Evolutionary conservation across 2,329 filamentous ascomycete genomes (phyloP), one percentile per base, ranked within the genome.

Genomic region (Mycosphaerelloides madeirae): DNA sequence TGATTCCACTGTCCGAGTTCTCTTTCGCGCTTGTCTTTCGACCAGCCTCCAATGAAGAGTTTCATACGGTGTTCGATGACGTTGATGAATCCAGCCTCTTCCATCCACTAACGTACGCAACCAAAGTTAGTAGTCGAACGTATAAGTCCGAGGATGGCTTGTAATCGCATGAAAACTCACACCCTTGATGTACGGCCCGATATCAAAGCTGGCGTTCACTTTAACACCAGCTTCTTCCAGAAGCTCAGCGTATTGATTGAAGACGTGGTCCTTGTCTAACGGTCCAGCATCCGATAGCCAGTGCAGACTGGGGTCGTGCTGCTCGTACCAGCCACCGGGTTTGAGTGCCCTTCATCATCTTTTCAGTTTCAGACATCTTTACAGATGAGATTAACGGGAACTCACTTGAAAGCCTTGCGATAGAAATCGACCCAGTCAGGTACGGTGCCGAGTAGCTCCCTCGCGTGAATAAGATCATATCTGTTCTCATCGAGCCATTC

Each of bases 401-500:
- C 22, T 25, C 9, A 25, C 22, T 45, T 41, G 29, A 46, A 54
- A 3, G 46, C 40, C 31, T 54, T 45, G n/a, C 31, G 25, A 31
- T 52, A 47, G 4, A 55, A 37, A 2, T 29, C 25, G 3, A 44
- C 50, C 48, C 51, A 58, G 46, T 58, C 51, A 8, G 47, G 44
- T n/a, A 49, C 41, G 3, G 43, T 41, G 3, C 44, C 44, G 2
- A 53, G 31, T 15, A 57, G 34, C 25, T 49, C 58, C 29, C 68
- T 62, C 3, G 66, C 61, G 44, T 68, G 66, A 19, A 71, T 59
- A 29, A 69, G 61, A 44, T 71, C 68, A 47, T 70, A 70, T 29
- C 48, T 49, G 9, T 47, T 36, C 8, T 33, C 20, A 36, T 48
- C 52, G 3, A 51, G 41, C 65, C 66, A 68, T 20, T 66, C 60